A percentile compares a stretch with the other conserved stretches of the same genome.
phyloP scores from a whole-genome alignment of 345 rosid genomes.

The Arabidopsis suecica region DNA sequence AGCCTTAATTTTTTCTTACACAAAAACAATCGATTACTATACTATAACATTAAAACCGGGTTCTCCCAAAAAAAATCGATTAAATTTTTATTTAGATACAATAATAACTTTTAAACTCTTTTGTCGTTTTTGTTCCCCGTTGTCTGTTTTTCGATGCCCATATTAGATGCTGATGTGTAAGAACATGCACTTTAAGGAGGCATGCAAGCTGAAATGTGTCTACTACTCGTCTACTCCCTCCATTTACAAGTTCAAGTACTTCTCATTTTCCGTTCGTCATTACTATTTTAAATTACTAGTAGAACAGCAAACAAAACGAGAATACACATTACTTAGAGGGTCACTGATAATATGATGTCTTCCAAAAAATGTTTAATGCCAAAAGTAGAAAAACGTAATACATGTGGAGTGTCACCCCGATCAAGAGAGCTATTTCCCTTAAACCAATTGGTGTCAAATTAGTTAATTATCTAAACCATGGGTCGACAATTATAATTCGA shows the following conservation, averaged over 20 bases:
- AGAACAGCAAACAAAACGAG: neutral
- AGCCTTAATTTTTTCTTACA: no score
- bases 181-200: conserved; percentile 16
- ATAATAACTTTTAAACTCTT: neutral
- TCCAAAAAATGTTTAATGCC: neutral
- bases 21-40: neutral
- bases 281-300: neutral
- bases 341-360: neutral
- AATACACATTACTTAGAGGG: neutral
- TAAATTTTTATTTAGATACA: neutral
- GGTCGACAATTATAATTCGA: no score
- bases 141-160: neutral
- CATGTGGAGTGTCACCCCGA: no score
- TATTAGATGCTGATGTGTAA: conserved; percentile 36
- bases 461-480: no score
- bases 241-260: conserved; percentile 1
- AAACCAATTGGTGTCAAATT: no score
- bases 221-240: conserved; percentile 16
- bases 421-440: no score
- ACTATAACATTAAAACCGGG: neutral
- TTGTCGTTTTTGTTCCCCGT: neutral
- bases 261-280: neutral
- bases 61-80: neutral
- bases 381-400: no score
- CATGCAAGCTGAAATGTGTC: conserved; percentile 45